Evolutionary conservation across 2,329 filamentous ascomycete species (phyloP), one percentile per base, ranked within the genome.

Genomic region (Knoxdaviesia proteae): DNA sequence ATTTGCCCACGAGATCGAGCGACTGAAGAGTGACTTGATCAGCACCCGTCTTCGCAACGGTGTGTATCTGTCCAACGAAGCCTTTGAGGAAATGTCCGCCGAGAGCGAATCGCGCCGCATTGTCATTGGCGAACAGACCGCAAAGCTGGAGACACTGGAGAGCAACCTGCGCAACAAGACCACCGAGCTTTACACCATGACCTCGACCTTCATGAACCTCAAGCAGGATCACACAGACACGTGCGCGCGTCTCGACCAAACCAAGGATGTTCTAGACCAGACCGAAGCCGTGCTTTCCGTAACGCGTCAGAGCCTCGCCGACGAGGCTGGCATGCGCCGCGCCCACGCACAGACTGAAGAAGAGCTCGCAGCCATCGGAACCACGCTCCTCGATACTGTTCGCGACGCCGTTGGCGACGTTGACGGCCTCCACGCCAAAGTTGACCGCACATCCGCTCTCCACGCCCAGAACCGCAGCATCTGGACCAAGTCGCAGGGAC

Each of bases 81-180:
- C 74, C 10, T 94, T 86, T 53, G 88, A 96, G 55, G 83, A 93
- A 51, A 80, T 98, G 61, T 88, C 78, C 0, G 81, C 83, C 5
- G 79, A 94, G 56, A 94, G 82, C 58, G 90, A 98, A 58, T 94
- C 88, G 2, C 73, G 87, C 42, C 71, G 84, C 8, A 94, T 96
- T 47, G 70, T 96, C 36, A 81, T 80, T 50, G 88, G 96, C 52
- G 90, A 98, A 56, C 88, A 96, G 53, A 72, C 77, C 6, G 86
- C 88, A 50, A 88, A 84, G 57, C 86, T 98, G 39, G 84, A 93
- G 54, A 87, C 84, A 0, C 79, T 96, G 62, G 90, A 98, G 57
- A 73, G 72, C 35, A 94, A 90, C 52, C 65, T 98, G 43, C 77
- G 84, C 29, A 90, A 93, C 62, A 96, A 94, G 57, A 79, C 92